Evolutionary conservation across 495 filamentous ascomycete genomes (phyloP).

Genomic region (Penicillium manginii): DNA sequence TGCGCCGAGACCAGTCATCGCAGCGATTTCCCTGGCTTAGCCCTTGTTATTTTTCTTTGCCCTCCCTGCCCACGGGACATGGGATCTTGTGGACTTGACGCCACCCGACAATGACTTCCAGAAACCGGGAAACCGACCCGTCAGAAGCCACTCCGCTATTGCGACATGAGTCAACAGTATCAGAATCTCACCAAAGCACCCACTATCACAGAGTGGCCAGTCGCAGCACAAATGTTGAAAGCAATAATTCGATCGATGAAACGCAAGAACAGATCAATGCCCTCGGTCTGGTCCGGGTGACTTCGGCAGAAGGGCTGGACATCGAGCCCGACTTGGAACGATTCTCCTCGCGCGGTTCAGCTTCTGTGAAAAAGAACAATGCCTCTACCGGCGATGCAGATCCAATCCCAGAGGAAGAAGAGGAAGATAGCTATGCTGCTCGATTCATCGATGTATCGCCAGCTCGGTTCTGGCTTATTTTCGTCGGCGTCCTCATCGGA

Average conservation of each 20-base stretch:
- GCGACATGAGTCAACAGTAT: constrained; percentile 10
- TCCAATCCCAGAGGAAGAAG: constrained; percentile 18
- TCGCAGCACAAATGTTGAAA: constrained; percentile 22
- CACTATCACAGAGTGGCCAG: constrained; percentile 12
- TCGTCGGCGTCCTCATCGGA: constrained; percentile 49
- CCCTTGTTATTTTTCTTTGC: background rate
- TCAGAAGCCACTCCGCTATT: constrained; percentile 29
- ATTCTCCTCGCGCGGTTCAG: constrained; percentile 21
- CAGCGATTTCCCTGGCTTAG: background rate
- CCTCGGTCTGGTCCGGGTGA: constrained; percentile 30
- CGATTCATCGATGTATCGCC: constrained; percentile 52
- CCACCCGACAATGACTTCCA: background rate
- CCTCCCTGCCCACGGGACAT: background rate
- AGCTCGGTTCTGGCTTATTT: constrained; percentile 56
- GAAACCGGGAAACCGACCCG: background rate
- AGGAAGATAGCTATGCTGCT: constrained; percentile 32
- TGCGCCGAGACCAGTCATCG: background rate
- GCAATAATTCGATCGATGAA: constrained; percentile 17
- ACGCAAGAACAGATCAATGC: constrained; percentile 28
- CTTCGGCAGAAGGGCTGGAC: constrained; percentile 37
- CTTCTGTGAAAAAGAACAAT: constrained; percentile 15
- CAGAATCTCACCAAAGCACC: constrained; percentile 8
- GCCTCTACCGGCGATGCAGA: constrained; percentile 12
- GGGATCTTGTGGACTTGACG: background rate
- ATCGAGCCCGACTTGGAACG: constrained; percentile 36